Conservation (phyloP, 1,284 basidiomycete species). For the Austropuccinia psidii region DNA sequence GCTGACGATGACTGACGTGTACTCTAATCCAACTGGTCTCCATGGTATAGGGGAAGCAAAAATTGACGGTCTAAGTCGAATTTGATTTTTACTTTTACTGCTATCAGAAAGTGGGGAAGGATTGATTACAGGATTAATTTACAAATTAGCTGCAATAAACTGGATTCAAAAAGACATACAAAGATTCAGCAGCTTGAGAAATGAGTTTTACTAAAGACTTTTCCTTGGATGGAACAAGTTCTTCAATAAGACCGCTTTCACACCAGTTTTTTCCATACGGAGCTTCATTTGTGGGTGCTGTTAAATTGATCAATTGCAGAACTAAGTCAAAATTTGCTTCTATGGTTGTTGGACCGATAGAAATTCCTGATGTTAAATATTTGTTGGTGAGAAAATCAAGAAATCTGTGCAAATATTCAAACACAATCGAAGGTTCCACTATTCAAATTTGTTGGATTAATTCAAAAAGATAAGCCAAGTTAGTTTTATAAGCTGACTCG, state of each 20-base stretch:
- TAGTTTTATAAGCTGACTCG: too few relatives aligned
- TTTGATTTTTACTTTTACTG: neutral
- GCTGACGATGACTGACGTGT: neutral
- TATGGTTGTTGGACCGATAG: neutral
- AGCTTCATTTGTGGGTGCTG: neutral
- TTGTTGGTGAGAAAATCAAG: neutral
- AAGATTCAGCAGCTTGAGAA: neutral
- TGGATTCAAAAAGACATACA: neutral
- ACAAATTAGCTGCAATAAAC: neutral
- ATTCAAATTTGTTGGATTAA: neutral
- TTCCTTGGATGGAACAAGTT: neutral
- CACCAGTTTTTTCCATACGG: neutral
- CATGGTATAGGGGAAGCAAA: neutral
- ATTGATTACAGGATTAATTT: neutral
- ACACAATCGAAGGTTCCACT: neutral
- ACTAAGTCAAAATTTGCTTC: slow-evolving; percentile 2
- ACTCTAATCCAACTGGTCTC: slow-evolving; percentile 4
- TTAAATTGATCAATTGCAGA: slow-evolving; percentile 2
- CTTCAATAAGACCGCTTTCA: neutral
- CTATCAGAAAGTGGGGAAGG: neutral
- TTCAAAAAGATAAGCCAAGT: too few relatives aligned
- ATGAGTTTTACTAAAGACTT: neutral
- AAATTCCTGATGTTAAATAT: neutral
- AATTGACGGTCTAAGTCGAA: neutral
- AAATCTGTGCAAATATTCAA: slow-evolving; percentile 2